phyloP scores from a whole-genome alignment of 2,329 filamentous ascomycete species.

The Exophiala calicioides region DNA sequence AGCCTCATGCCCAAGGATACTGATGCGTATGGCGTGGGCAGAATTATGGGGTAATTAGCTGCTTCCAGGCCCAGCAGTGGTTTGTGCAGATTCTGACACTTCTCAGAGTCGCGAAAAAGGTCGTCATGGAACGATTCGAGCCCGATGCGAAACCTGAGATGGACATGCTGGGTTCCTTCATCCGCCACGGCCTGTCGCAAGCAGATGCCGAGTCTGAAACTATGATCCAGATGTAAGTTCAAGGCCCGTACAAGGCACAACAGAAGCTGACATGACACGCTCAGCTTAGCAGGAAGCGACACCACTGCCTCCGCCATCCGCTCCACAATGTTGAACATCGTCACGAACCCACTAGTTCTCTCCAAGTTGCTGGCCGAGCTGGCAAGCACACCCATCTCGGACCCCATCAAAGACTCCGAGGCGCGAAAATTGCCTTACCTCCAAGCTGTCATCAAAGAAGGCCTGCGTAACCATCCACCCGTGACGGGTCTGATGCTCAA shows the following conservation, averaged over 20 bases:
- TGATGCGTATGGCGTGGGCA: constrained; percentile 23
- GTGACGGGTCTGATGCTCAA: constrained; percentile 42
- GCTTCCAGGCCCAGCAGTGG: too few relatives aligned
- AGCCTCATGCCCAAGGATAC: constrained; percentile 20
- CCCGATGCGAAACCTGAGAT: constrained; percentile 17
- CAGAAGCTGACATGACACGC: constrained; percentile 30
- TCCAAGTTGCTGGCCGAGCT: constrained; percentile 45
- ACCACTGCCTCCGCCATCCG: constrained; percentile 18
- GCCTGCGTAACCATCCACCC: constrained; percentile 50
- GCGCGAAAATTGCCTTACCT: constrained; percentile 49
- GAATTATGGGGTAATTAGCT: constrained; percentile 24
- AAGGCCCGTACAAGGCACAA: background rate
- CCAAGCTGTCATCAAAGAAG: constrained; percentile 54
- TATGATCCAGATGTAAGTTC: constrained; percentile 22
- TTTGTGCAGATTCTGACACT: too few relatives aligned
- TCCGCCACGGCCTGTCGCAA: constrained; percentile 31
- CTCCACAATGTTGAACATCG: constrained; percentile 13
- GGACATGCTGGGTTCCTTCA: constrained; percentile 37
- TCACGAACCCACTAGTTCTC: constrained; percentile 18
- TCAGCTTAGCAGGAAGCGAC: constrained; percentile 56
- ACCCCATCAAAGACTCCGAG: constrained; percentile 41
- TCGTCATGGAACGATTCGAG: constrained; percentile 30
- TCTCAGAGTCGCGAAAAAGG: constrained; percentile 28
- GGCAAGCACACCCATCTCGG: constrained; percentile 10
- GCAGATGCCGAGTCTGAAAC: constrained; percentile 21